phyloP scores from a whole-genome alignment of 2,329 filamentous ascomycete species.

The Sphaerulina musiva region DNA sequence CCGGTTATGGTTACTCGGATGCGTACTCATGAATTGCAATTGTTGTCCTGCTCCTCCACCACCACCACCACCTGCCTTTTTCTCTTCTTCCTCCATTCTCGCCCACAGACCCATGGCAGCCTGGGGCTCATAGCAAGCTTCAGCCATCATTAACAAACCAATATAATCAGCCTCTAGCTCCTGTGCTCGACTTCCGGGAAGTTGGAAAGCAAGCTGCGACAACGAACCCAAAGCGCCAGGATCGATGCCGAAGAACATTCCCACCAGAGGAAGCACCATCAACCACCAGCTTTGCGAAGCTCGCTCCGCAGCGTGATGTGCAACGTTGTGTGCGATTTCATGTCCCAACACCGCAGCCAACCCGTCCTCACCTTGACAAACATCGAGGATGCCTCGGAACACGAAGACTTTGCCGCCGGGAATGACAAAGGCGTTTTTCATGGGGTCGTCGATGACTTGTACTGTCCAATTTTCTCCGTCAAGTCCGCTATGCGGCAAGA shows the following conservation, averaged over 20 bases:
- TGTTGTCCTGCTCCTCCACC: slow-evolving; percentile 27
- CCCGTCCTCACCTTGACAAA: slow-evolving; percentile 60
- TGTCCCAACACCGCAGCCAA: slow-evolving; percentile 71
- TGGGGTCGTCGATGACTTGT: slow-evolving; percentile 62
- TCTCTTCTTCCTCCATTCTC: slow-evolving; percentile 55
- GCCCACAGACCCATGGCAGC: slow-evolving; percentile 58
- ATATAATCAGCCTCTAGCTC: slow-evolving; percentile 74
- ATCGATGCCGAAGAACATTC: slow-evolving; percentile 41
- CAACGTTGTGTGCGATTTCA: slow-evolving; percentile 72
- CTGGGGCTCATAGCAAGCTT: slow-evolving; percentile 67
- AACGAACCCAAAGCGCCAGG: slow-evolving; percentile 36
- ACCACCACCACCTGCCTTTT: slow-evolving; percentile 37
- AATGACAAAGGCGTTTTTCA: slow-evolving; percentile 68
- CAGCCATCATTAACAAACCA: slow-evolving; percentile 74
- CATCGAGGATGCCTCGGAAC: slow-evolving; percentile 63
- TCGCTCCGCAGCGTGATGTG: slow-evolving; percentile 61
- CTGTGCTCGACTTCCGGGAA: slow-evolving; percentile 64
- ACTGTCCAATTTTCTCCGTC: slow-evolving; percentile 60
- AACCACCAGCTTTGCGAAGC: slow-evolving; percentile 44
- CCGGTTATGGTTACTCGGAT: slow-evolving; percentile 63
- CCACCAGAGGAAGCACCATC: slow-evolving; percentile 34
- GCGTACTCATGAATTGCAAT: slow-evolving; percentile 69
- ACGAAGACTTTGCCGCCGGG: slow-evolving; percentile 76
- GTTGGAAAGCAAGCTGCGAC: slow-evolving; percentile 57
- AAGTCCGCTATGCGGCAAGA: slow-evolving; percentile 63